Conservation (phyloP, 2,329 filamentous ascomycete genomes). For the Talaromyces piceae region DNA sequence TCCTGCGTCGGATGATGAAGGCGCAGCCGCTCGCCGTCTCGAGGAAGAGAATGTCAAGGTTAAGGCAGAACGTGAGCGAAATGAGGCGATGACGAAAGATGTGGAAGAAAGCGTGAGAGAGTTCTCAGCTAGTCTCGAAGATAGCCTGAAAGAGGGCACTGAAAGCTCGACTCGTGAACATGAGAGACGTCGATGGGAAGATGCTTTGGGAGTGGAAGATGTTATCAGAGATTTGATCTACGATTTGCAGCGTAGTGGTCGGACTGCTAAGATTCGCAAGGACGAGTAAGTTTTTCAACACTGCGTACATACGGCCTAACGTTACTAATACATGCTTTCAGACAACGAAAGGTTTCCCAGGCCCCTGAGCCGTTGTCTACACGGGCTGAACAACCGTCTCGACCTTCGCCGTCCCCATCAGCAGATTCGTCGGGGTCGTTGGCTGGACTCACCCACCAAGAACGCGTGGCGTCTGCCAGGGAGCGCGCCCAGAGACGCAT, state of each 20-base stretch:
- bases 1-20: constrained; percentile 62
- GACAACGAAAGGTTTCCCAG: constrained; percentile 9
- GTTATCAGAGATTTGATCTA: constrained; percentile 98
- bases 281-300: constrained; percentile 44
- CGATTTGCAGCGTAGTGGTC: constrained; percentile 80
- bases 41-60: constrained; percentile 81
- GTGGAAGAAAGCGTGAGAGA: constrained; percentile 94
- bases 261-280: constrained; percentile 61
- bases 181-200: constrained; percentile 89
- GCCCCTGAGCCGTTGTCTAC: constrained; percentile 14
- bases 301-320: neutral
- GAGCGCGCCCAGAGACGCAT: constrained; percentile 96
- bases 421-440: constrained; percentile 61
- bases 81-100: constrained; percentile 93
- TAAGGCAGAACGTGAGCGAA: constrained; percentile 79
- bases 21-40: constrained; percentile 71
- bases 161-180: constrained; percentile 74
- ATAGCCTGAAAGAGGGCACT: constrained; percentile 73
- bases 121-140: constrained; percentile 76
- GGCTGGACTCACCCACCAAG: constrained; percentile 82
- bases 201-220: constrained; percentile 91
- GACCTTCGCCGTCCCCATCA: constrained; percentile 41
- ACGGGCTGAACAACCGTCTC: constrained; percentile 17
- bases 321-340: neutral
- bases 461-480: constrained; percentile 91